Base-by-base conservation (phyloP, 129 eudicot genomes). In the Dittrichia graveolens region DNA sequence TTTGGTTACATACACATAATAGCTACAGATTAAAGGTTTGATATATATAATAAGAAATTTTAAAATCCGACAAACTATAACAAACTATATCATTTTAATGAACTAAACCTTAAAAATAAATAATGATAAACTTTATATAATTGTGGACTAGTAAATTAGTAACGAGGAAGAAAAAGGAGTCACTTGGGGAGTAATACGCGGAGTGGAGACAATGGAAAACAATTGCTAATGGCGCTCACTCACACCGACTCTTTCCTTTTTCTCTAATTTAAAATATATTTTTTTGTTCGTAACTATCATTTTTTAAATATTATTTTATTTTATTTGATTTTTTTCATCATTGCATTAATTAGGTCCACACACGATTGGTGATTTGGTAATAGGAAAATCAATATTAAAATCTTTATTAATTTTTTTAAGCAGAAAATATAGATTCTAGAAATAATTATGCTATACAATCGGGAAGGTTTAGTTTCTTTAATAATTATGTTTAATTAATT, bases 201-300 rank as follows among this genome's bases (percentile, higher is more conserved):
- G 56, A 60, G 81, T 77, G 75, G 81, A 77, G 81, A 24, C 63
- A 47, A 49, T 59, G 65, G 75, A 39, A 65, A 57, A 67, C 80
- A 67, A 76, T 43, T 58, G 18, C 47, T 67, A 61, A 67, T 68
- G 75, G 80, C 40, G 52, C 67, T 57, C 49, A 16, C 62, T 56
- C 35, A 67, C 75, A 76, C 80, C 80, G 80, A 76, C 50, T 31
- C 69, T 43, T 76, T 67, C 35, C 8, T 4, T 65, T 55, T 65
- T 54, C 37, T 55, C 41, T 6, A 48, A 31, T 14, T 46, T 19
- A 1, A 19, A 44, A 49, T 46, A 49, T 52, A 8, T 35, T 13
- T 4, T n/a, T 44, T 9, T 7, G 7, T 56, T 56, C 9, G 3
- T 68, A 50, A 37, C 10, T 67, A 12, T 39, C 4, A 44, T 5